Evolutionary conservation across 805 yeast genomes (phyloP).

Genomic region (Wickerhamomyces kurtzmanii): DNA sequence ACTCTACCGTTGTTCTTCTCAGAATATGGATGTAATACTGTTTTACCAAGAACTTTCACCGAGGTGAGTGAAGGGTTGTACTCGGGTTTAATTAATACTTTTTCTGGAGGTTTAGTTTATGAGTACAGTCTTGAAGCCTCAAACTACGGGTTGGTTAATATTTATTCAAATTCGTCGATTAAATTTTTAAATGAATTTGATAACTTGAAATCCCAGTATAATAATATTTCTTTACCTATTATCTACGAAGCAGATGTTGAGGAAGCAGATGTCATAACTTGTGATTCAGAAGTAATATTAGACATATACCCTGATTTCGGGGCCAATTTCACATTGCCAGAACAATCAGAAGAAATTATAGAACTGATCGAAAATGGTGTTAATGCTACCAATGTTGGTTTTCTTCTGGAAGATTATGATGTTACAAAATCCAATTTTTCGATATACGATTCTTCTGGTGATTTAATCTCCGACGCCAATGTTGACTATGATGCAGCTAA

Average conservation of each 20-base stretch:
- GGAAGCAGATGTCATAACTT: constrained; percentile 20
- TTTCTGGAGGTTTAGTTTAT: constrained; percentile 91
- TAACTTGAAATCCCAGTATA: constrained; percentile 34
- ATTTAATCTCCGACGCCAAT: constrained; percentile 22
- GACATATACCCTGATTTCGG: constrained; percentile 30
- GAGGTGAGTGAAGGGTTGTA: constrained; percentile 65
- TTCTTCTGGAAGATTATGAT: constrained; percentile 27
- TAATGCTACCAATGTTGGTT: constrained; percentile 32
- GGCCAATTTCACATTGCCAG: constrained; percentile 37
- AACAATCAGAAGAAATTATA: constrained; percentile 32
- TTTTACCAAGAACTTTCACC: constrained; percentile 73
- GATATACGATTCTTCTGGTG: constrained; percentile 25
- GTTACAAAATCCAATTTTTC: constrained; percentile 28
- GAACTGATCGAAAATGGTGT: constrained; percentile 38
- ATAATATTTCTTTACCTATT: constrained; percentile 24
- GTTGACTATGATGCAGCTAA: constrained; percentile 26
- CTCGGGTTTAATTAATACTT: constrained; percentile 53
- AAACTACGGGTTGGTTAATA: constrained; percentile 66
- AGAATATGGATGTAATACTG: constrained; percentile 78
- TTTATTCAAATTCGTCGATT: constrained; percentile 30
- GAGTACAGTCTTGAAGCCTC: constrained; percentile 75
- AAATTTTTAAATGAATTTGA: constrained; percentile 37
- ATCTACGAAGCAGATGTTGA: constrained; percentile 26
- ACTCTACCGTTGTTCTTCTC: constrained; percentile 62
- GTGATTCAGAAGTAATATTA: constrained; percentile 28